Evolutionary conservation across 306 rosid species (phyloP).

Genomic region (Vigna nakashimae): DNA sequence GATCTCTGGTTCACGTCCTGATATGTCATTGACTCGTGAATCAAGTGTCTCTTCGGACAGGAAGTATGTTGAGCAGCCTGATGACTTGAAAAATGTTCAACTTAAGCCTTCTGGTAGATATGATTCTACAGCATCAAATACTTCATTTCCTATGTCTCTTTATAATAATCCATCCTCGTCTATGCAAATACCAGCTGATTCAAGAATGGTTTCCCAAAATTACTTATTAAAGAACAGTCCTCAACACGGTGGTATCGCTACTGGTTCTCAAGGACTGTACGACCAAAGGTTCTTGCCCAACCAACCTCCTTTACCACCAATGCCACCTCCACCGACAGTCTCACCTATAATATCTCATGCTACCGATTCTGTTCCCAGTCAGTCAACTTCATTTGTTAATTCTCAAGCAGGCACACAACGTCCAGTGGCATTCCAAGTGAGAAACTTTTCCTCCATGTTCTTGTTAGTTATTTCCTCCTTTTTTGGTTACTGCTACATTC

Average conservation of each 20-base stretch:
- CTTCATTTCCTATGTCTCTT: slow-evolving; percentile 61
- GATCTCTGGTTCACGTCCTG: slow-evolving; percentile 87
- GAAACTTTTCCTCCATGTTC: slow-evolving; percentile 38
- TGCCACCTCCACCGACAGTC: slow-evolving; percentile 86
- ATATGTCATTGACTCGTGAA: slow-evolving; percentile 77
- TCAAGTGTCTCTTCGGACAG: slow-evolving; percentile 87
- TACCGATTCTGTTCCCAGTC: slow-evolving; percentile 66
- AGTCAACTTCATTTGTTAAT: slow-evolving; percentile 68
- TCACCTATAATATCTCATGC: slow-evolving; percentile 67
- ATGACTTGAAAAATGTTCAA: slow-evolving; percentile 68
- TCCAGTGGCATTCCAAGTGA: slow-evolving; percentile 69
- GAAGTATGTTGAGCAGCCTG: slow-evolving; percentile 80
- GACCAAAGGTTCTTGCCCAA: slow-evolving; percentile 77
- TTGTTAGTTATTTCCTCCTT: slow-evolving; percentile 30
- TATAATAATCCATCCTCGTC: slow-evolving; percentile 65
- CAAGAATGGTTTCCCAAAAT: slow-evolving; percentile 67
- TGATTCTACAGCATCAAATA: slow-evolving; percentile 62
- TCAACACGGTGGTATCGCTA: slow-evolving; percentile 68
- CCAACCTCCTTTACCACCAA: slow-evolving; percentile 97
- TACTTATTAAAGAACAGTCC: slow-evolving; percentile 70
- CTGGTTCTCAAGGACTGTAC: slow-evolving; percentile 80
- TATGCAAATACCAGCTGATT: slow-evolving; percentile 64
- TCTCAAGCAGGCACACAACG: slow-evolving; percentile 69
- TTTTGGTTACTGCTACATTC: slow-evolving; percentile 35
- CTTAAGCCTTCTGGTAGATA: slow-evolving; percentile 64